Conservation (phyloP, 129 eudicot species). For the Smallanthus sonchifolius region DNA sequence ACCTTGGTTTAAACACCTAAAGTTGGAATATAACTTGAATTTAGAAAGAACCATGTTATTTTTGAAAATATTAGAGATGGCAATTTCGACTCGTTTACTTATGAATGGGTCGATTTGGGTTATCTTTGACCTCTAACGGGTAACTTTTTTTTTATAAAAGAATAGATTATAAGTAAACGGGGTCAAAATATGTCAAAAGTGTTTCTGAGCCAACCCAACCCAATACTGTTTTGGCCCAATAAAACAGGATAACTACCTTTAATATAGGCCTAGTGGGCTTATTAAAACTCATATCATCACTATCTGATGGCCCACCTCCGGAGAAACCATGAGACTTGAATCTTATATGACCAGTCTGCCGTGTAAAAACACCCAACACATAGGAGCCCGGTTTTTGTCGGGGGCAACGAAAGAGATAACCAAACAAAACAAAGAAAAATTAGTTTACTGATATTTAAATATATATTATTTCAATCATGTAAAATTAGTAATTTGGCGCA, state of each 20-base stretch:
- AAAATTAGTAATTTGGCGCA: constrained; percentile 36
- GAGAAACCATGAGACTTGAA: constrained; percentile 97
- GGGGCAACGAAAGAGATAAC: constrained; percentile 78
- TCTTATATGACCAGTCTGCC: constrained; percentile 86
- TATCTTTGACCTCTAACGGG: background rate
- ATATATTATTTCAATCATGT: background rate
- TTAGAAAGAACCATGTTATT: background rate
- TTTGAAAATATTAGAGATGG: background rate
- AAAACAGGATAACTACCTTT: constrained; percentile 48
- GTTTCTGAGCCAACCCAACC: background rate
- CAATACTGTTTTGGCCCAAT: background rate
- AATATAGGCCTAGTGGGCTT: constrained; percentile 88
- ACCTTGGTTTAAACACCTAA: constrained; percentile 82
- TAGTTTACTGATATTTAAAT: background rate
- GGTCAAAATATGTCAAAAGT: background rate
- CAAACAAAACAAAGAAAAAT: no score
- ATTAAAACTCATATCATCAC: constrained; percentile 93
- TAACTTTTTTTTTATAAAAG: background rate
- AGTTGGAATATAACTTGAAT: constrained; percentile 5
- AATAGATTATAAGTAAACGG: background rate
- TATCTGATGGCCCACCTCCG: constrained; percentile 85
- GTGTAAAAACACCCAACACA: constrained; percentile 92
- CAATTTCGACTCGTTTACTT: background rate
- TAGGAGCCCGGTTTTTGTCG: constrained; percentile 95
- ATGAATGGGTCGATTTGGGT: background rate